Evolutionary conservation across 2,329 filamentous ascomycete species (phyloP).

Genomic region (Metarhizium humberi): DNA sequence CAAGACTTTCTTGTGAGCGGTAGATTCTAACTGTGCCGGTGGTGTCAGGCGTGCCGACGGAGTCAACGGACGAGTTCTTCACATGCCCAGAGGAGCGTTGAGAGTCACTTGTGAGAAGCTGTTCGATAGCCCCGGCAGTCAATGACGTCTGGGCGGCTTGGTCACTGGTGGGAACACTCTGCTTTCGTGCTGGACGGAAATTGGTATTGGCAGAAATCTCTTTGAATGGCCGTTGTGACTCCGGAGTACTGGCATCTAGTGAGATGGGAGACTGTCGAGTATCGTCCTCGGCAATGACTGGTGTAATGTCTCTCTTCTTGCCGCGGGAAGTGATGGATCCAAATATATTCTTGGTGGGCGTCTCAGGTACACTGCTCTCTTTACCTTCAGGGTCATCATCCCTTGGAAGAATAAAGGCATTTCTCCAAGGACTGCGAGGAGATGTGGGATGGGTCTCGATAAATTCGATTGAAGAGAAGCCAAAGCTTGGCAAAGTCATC

Average conservation of each 20-base stretch:
- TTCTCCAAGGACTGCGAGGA: slow-evolving; percentile 41
- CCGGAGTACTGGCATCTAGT: slow-evolving; percentile 35
- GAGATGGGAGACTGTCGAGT: slow-evolving; percentile 43
- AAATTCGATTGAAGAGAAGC: slow-evolving; percentile 18
- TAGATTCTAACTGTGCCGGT: slow-evolving; percentile 33
- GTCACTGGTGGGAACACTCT: slow-evolving; percentile 44
- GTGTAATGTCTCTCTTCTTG: slow-evolving; percentile 29
- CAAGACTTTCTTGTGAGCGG: slow-evolving; percentile 40
- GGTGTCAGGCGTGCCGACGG: slow-evolving; percentile 25
- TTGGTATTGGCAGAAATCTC: slow-evolving; percentile 52
- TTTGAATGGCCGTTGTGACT: slow-evolving; percentile 49
- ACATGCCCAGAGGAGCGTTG: slow-evolving; percentile 17
- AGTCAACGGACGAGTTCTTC: slow-evolving; percentile 27
- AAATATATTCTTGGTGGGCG: slow-evolving; percentile 30
- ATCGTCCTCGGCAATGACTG: slow-evolving; percentile 56
- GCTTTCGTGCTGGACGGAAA: slow-evolving; percentile 29
- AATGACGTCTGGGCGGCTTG: slow-evolving; percentile 75
- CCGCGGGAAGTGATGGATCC: slow-evolving; percentile 35
- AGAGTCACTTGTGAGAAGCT: slow-evolving; percentile 48
- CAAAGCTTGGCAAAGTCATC: slow-evolving; percentile 25
- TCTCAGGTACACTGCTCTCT: slow-evolving; percentile 24
- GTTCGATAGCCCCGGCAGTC: slow-evolving; percentile 74
- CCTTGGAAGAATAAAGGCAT: slow-evolving; percentile 47
- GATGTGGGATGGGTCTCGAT: slow-evolving; percentile 37
- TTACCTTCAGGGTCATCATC: slow-evolving; percentile 26